phyloP scores from a whole-genome alignment of 805 yeast species.

The Yamadazyma phyllophila region DNA sequence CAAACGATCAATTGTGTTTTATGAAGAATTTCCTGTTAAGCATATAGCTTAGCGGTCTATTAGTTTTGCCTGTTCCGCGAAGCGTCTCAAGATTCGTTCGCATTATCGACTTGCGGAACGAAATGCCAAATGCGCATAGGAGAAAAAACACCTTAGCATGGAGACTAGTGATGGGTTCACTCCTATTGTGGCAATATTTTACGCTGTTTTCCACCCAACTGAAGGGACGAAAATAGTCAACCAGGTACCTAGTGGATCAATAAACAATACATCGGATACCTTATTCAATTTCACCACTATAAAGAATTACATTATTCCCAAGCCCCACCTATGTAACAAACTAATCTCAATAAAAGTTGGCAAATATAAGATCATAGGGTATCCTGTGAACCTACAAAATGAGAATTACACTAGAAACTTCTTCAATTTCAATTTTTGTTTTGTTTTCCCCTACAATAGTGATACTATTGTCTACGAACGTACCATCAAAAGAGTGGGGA shows the following conservation, averaged over 20 bases:
- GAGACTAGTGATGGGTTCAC: conserved; percentile 60
- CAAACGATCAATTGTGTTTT: too few relatives aligned
- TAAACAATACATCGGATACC: conserved; percentile 29
- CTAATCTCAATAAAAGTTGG: conserved; percentile 72
- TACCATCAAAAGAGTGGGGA: conserved; percentile 78
- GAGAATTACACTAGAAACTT: conserved; percentile 83
- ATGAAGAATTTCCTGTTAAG: too few relatives aligned
- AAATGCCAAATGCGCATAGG: too few relatives aligned
- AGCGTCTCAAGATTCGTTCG: too few relatives aligned
- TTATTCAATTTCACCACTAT: conserved; percentile 79
- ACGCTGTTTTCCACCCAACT: conserved; percentile 90
- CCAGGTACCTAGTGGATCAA: conserved; percentile 83
- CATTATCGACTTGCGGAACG: too few relatives aligned
- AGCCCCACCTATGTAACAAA: conserved; percentile 83
- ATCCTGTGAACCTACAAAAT: conserved; percentile 80
- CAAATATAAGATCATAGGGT: conserved; percentile 73
- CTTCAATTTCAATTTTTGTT: conserved; percentile 89
- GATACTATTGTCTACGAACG: conserved; percentile 86
- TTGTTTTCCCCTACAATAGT: conserved; percentile 80
- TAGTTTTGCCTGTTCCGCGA: too few relatives aligned
- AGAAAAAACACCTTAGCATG: conserved; percentile 6
- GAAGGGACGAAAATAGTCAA: conserved; percentile 91
- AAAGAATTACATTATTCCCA: conserved; percentile 90
- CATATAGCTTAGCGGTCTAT: too few relatives aligned
- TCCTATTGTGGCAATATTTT: conserved; percentile 86